Base-by-base conservation (phyloP, 139 green algal genomes). In the Chlamydomonas asymmetrica region DNA sequence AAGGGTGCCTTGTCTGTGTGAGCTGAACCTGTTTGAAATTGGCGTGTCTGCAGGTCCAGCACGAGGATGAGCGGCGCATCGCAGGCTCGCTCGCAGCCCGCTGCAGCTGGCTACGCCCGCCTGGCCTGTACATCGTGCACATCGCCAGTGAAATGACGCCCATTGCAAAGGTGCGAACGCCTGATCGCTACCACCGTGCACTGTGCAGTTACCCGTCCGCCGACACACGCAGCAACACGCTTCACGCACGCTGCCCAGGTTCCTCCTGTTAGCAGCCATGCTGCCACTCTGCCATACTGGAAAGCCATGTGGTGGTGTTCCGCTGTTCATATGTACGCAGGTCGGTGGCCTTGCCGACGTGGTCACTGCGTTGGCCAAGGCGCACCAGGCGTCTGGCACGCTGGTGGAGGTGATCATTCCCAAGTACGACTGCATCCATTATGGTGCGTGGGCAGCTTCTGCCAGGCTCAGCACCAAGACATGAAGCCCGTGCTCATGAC, bases 101-200 rank as follows among this genome's bases (percentile, higher is more conserved):
- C 27, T 83, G 70, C 37, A 59, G 63, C 25, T 75, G 66, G 40
- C 70, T 79, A 34, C 59, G 71, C 43, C 67, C 77, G 5, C 78
- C 85, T 38, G 87, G 82, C 2, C 72, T 94, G 63, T 84, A 93
- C 75, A 71, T 99, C 18, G 83, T 93, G 25, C 96, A 99, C 87
- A 81, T 99, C 5, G 89, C 96, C 4, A 87, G 93, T 1, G 96
- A 99, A 82, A 98, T 98, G 96, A 94, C 96, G 39, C 96, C 96
- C n/a, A 93, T 99, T 56, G 93, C 93, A 8, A 99, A 99, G 92
- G 91, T 91, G 45, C 5, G 71, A n/a, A n/a, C n/a, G n/a, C n/a
- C n/a, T n/a, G n/a, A n/a, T n/a, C n/a, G n/a, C n/a, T n/a, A n/a
- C n/a, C n/a, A 8, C 8, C 56, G 32, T 27, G 22, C 10, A 63